Evolutionary conservation across 73 alveolate species (phyloP), one percentile per base, ranked within the genome.

Genomic region (Effrenium voratum): DNA sequence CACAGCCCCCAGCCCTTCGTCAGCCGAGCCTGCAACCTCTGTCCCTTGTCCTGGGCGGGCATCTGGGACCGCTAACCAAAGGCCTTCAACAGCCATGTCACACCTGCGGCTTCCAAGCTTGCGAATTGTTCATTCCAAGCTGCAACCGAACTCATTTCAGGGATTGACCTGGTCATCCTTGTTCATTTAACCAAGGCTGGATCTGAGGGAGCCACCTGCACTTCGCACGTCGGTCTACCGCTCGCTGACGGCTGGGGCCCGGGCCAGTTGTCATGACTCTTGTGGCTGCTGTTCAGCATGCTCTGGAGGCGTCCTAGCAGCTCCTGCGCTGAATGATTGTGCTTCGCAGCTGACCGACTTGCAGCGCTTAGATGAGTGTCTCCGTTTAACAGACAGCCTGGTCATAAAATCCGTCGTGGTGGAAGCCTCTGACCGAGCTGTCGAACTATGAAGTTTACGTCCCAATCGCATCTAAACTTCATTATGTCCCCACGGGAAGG

Each of bases 221-320:
- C n/a, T n/a, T n/a, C n/a, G n/a, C n/a, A n/a, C n/a, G n/a, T n/a
- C n/a, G n/a, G n/a, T n/a, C n/a, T n/a, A n/a, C n/a, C n/a, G n/a
- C n/a, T n/a, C n/a, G n/a, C n/a, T n/a, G n/a, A n/a, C 28, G 47
- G 30, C 55, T 85, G 49, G 55, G 77, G 94, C 60, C 38, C 30
- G n/a, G 68, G 60, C 98, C 98, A 91, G 80, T 91, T 91, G 98
- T 91, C 98, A 28, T 91, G 91, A 38, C 66, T 91, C 81, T 91
- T 91, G 98, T 91, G 98, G 91, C 91, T 91, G 55, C 36, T 91
- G 43, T 73, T 91, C 81, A 91, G 34, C 46, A 91, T 77, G 12
- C 47, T 63, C 44, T 91, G 98, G 60, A 91, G 88, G 81, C 50
- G 72, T 28, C 50, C 49, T 4, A 88, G 38, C 75, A 88, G 57